A percentile compares a stretch with the other conserved stretches of the same genome.
phyloP scores from a whole-genome alignment of 2,329 filamentous ascomycete species.

The Colletotrichum sp. region DNA sequence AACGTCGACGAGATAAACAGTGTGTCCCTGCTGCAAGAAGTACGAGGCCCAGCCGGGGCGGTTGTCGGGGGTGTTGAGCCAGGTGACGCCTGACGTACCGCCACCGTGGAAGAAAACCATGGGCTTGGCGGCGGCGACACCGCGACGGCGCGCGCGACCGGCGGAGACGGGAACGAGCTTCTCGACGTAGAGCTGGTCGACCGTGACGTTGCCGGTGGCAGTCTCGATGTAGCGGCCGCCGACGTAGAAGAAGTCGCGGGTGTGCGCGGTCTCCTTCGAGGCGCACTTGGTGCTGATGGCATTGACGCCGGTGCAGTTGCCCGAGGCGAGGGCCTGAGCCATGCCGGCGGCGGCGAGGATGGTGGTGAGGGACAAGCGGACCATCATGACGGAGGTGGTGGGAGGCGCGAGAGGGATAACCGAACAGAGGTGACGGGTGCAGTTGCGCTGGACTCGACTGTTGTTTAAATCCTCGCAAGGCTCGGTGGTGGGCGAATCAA shows the following conservation, averaged over 20 bases:
- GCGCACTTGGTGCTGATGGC: conserved; percentile 17
- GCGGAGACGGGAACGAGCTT: conserved; percentile 36
- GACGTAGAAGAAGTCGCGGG: conserved; percentile 37
- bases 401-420: neutral
- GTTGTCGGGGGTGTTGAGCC: conserved; percentile 51
- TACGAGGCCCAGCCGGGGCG: conserved; percentile 48
- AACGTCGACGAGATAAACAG: conserved; percentile 48
- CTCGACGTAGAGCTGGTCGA: conserved; percentile 59
- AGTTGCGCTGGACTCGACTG: neutral
- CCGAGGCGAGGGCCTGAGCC: neutral
- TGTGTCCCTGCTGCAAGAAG: conserved; percentile 45
- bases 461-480: neutral
- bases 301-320: conserved; percentile 9
- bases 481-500: neutral
- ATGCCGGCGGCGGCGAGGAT: neutral
- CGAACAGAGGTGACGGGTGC: neutral
- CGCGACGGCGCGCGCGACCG: neutral
- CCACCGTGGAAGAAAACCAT: conserved; percentile 18
- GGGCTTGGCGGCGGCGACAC: neutral
- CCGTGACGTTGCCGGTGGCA: conserved; percentile 30
- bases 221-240: conserved; percentile 37
- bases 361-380: neutral
- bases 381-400: neutral
- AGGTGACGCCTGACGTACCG: conserved; percentile 23
- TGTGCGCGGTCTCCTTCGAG: conserved; percentile 21